Percentiles rank a stretch among this genome's conserved stretches.
Evolutionary conservation across 495 filamentous ascomycete species (phyloP).

Genomic region (Penicillium egyptiacum): DNA sequence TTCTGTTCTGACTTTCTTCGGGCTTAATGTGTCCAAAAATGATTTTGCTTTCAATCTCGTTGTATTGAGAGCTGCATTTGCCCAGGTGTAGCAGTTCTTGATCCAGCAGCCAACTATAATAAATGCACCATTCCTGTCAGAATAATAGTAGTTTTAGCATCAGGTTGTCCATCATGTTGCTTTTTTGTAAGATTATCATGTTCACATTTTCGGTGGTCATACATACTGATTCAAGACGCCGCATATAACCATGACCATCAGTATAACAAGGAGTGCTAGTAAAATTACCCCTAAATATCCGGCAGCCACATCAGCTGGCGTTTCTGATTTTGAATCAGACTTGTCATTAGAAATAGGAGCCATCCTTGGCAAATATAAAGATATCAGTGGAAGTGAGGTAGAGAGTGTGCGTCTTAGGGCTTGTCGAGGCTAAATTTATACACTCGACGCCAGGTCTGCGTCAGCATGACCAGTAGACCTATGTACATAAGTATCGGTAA

Average conservation of each 20-base stretch:
- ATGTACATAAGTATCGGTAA: not conserved
- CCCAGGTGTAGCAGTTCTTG: not conserved
- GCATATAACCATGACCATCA: too few species aligned
- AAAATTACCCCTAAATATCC: too few species aligned
- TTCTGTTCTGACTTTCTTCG: not conserved
- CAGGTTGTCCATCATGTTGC: not conserved
- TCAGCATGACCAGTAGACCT: not conserved
- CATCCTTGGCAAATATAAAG: not conserved
- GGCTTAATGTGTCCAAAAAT: too few species aligned
- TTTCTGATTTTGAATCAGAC: too few species aligned
- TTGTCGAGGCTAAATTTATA: not conserved
- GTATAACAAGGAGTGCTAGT: too few species aligned
- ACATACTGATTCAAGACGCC: too few species aligned
- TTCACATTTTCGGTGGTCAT: not conserved
- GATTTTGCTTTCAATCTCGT: not conserved
- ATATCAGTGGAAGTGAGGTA: too few species aligned
- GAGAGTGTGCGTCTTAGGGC: not conserved
- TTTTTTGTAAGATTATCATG: not conserved
- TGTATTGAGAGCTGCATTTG: not conserved
- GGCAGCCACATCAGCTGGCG: too few species aligned
- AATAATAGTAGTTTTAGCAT: not conserved
- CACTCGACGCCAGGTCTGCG: not conserved
- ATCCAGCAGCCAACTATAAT: not conserved
- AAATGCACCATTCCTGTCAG: not conserved
- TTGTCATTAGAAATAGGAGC: not conserved